phyloP scores from a whole-genome alignment of 805 yeast genomes.

The Jamesozyma hellenica region DNA sequence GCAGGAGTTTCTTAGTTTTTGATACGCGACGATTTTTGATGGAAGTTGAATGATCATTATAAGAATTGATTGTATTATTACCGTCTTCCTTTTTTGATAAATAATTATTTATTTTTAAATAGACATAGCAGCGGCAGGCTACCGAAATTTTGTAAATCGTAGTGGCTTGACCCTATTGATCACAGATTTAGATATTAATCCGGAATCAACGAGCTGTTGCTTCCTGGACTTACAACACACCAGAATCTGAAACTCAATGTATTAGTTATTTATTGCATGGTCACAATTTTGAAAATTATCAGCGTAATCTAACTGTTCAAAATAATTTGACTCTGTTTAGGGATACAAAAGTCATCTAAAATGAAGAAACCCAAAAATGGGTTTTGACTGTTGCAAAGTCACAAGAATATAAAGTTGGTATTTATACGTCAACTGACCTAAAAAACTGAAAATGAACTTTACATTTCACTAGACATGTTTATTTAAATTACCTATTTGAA shows the following conservation, averaged over 20 bases:
- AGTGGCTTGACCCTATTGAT: too few relatives aligned
- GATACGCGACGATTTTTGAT: too few relatives aligned
- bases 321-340: conserved; percentile 1
- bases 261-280: conserved; percentile 1
- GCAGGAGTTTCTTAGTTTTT: too few relatives aligned
- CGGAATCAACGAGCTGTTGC: conserved; percentile 2
- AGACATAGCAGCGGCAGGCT: too few relatives aligned
- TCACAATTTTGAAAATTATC: background rate
- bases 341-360: conserved; percentile 2
- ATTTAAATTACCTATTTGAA: conserved; percentile 1
- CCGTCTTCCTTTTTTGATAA: too few relatives aligned
- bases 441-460: background rate
- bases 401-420: conserved; percentile 1
- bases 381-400: conserved; percentile 1
- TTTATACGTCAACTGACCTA: conserved; percentile 1
- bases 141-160: too few relatives aligned
- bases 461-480: background rate
- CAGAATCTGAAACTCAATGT: conserved; percentile 1
- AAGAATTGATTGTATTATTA: too few relatives aligned
- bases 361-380: conserved; percentile 2
- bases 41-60: too few relatives aligned
- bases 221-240: conserved; percentile 2
- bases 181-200: too few relatives aligned
- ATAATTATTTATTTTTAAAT: too few relatives aligned
- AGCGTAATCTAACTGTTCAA: background rate